Conservation (phyloP, 176 grass and related monocot species). For the Poa annua region DNA sequence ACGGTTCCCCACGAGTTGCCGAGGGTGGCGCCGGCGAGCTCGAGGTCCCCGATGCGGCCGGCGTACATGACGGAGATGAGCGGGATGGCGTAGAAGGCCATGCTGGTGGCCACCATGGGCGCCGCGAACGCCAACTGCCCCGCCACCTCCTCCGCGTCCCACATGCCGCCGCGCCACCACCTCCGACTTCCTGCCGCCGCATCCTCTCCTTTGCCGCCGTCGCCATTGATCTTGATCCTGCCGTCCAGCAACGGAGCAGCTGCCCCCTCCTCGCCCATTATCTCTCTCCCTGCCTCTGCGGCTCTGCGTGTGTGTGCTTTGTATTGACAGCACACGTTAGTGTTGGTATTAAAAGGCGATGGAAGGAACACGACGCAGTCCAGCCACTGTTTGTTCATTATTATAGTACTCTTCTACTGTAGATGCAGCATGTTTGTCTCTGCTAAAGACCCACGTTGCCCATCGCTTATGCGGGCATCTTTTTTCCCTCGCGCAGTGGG, state of each 20-base stretch:
- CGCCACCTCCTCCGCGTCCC: conserved; percentile 48
- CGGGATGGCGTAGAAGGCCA: conserved; percentile 79
- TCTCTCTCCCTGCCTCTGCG: neutral
- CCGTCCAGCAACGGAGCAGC: conserved; percentile 35
- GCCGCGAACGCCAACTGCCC: conserved; percentile 66
- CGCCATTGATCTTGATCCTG: neutral
- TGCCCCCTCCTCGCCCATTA: conserved; percentile 28
- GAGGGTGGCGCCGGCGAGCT: conserved; percentile 83
- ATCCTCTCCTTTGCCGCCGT: conserved; percentile 1
- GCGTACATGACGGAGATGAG: conserved; percentile 93
- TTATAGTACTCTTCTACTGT: neutral
- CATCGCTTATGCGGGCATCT: no score
- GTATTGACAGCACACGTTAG: neutral
- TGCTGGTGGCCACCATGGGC: conserved; percentile 79
- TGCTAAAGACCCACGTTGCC: neutral
- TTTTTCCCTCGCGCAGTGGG: no score
- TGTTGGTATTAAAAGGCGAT: neutral
- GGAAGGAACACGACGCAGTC: neutral
- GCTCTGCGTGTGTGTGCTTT: neutral
- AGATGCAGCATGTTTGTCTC: neutral
- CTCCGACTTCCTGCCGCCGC: neutral
- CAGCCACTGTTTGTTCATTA: neutral
- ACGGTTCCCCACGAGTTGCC: conserved; percentile 88
- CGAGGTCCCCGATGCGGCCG: conserved; percentile 70
- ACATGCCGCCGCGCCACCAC: neutral